Conservation (phyloP, 371 early-diverging fungal genomes). For the Syncephalastrum contaminatum region DNA sequence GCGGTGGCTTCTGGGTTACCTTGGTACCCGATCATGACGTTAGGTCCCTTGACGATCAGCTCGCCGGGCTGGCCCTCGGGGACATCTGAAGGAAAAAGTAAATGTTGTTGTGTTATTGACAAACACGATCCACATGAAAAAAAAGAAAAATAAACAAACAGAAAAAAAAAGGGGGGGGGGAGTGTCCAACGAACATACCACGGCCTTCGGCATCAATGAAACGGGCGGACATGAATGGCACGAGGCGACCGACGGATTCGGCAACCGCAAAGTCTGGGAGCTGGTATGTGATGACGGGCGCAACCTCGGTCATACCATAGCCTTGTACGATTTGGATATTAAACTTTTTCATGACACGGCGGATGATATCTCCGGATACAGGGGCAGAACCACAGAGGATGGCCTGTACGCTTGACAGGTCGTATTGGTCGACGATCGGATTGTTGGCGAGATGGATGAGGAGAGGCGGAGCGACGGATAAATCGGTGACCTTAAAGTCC, state of each 20-base stretch:
- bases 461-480: slow-evolving; percentile 76
- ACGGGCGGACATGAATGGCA: slow-evolving; percentile 64
- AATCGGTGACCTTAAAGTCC: slow-evolving; percentile 45
- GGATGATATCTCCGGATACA: slow-evolving; percentile 2
- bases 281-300: slow-evolving; percentile 26
- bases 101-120: slow-evolving; percentile 17
- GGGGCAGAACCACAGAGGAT: slow-evolving; percentile 77
- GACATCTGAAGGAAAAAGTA: slow-evolving; percentile 34
- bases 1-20: slow-evolving; percentile 68
- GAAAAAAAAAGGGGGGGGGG: too few relatives aligned
- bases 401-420: slow-evolving; percentile 53
- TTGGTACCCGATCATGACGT: slow-evolving; percentile 76
- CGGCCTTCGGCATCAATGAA: slow-evolving; percentile 59
- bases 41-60: slow-evolving; percentile 78
- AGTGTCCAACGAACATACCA: slow-evolving; percentile 22
- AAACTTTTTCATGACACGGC: neutral
- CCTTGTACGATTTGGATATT: slow-evolving; percentile 20
- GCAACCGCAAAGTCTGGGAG: slow-evolving; percentile 7
- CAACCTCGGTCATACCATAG: slow-evolving; percentile 73
- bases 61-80: slow-evolving; percentile 62
- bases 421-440: slow-evolving; percentile 59
- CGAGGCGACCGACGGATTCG: slow-evolving; percentile 68
- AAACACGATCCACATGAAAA: slow-evolving; percentile 47
- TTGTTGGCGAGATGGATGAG: slow-evolving; percentile 53
- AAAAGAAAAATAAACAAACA: neutral